These are phyloP conservation scores for Fermentozyma sake DNA, from an alignment of 1,139 yeast genomes.

Conservation along the genomic window DNA sequence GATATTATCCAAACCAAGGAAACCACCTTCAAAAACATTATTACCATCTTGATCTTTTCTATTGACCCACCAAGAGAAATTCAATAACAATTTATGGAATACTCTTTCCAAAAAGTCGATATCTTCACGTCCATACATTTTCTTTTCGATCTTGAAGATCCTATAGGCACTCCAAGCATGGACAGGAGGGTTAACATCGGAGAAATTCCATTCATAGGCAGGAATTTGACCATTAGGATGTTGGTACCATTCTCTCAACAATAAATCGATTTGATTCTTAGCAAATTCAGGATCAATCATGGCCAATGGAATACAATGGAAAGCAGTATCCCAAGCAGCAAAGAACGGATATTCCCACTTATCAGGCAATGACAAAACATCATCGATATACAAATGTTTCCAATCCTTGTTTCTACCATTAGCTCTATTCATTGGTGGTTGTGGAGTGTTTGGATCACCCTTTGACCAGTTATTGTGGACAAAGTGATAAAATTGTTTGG, in stretches of 20 bases:
- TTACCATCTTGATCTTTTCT: constrained; percentile 86
- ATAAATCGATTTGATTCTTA: constrained; percentile 78
- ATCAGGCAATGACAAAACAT: constrained; percentile 86
- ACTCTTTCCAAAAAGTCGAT: constrained; percentile 83
- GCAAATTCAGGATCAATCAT: constrained; percentile 96
- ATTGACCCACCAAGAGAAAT: constrained; percentile 98
- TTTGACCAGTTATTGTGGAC: constrained; percentile 84
- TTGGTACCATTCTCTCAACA: constrained; percentile 97
- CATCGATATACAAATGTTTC: constrained; percentile 88
- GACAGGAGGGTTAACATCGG: constrained; percentile 96
- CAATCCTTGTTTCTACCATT: constrained; percentile 82
- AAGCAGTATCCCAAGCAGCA: constrained; percentile 98
- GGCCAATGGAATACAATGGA: constrained; percentile 91
- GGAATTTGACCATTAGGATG: constrained; percentile 99
- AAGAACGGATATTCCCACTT: constrained; percentile 97
- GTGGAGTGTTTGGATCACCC: constrained; percentile 78
- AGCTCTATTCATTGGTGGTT: constrained; percentile 80
- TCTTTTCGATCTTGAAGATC: constrained; percentile 84
- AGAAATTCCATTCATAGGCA: constrained; percentile 95
- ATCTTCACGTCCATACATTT: constrained; percentile 80
- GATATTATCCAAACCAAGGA: constrained; percentile 89
- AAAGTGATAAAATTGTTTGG: constrained; percentile 88
- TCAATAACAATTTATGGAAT: constrained; percentile 83
- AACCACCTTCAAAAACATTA: constrained; percentile 93
- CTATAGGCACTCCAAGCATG: constrained; percentile 97